A percentile compares a stretch with the other conserved stretches of the same genome.
Evolutionary conservation across 2,329 filamentous ascomycete species (phyloP).

Genomic region (Camillea tinctor): DNA sequence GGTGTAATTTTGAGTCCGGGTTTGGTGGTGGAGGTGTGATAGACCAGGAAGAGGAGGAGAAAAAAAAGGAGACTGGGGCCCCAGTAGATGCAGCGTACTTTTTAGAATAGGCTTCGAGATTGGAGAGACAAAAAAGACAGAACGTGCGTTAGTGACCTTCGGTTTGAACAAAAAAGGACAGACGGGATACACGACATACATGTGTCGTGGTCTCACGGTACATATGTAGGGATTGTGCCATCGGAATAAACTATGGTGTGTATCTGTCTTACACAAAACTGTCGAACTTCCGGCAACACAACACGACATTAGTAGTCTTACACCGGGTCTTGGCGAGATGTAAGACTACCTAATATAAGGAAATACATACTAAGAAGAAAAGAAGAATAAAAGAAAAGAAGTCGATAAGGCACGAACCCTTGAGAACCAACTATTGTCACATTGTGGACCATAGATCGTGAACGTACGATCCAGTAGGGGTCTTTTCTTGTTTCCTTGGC

Average conservation of each 20-base stretch:
- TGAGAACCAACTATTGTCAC: not conserved
- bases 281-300: not conserved
- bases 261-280: not conserved
- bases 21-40: not conserved
- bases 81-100: not conserved
- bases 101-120: not conserved
- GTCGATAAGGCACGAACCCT: not conserved
- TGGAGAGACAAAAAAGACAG: not conserved
- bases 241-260: not conserved
- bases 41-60: not conserved
- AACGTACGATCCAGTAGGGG: not conserved
- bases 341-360: not conserved
- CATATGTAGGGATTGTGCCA: not conserved
- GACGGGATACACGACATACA: not conserved
- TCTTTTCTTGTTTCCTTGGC: not conserved
- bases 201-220: not conserved
- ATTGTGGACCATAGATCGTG: not conserved
- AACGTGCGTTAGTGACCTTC: not conserved
- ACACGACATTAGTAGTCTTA: not conserved
- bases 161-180: too few relatives aligned
- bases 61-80: not conserved
- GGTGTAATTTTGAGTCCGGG: not conserved
- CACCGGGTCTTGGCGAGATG: not conserved
- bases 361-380: not conserved
- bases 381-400: not conserved